Base-by-base conservation (phyloP, 2,329 filamentous ascomycete species). In the Pseudogymnoascus sp. region DNA sequence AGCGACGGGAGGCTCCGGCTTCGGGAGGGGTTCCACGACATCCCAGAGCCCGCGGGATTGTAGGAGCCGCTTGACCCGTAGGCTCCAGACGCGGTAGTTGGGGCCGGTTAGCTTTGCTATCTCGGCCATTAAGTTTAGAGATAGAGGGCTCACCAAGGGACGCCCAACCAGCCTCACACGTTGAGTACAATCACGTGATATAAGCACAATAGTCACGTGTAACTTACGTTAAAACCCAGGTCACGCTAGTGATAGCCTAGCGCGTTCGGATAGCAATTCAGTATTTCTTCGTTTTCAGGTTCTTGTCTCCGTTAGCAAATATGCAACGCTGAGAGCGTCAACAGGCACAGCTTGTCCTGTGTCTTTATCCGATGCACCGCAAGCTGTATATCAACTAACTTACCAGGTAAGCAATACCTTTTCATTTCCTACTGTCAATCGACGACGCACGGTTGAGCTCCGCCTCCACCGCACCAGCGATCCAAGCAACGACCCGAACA, bases 261-360 rank as follows among this genome's bases (percentile, higher is more conserved):
- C 41, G 41, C 23, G n/a, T 18, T 52, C 41, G 41, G 23, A 52
- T 52, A 30, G 41, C n/a, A 52, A 52, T 30, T 28, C 23, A 52
- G 41, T 52, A 52, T 52, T 52, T 52, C 41, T 52, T 28, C 41
- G n/a, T 52, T 52, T 52, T 52, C 23, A 30, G 30, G 41, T 26
- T 30, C 41, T 30, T 6, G 23, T 52, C 41, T 30, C 8, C 23
- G 30, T 52, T 30, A n/a, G 4, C 23, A 52, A 52, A 30, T 52
- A 18, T 18, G n/a, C 23, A 52, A 52, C 23, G 23, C 26, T 30
- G 8, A 5, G n/a, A 52, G 41, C 41, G n/a, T 52, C 41, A 52
- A 18, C 41, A 15, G 23, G 23, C 23, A 3, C 23, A 30, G 41
- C 41, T 18, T 3, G 41, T 28, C n/a, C 23, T 30, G 41, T 12